A percentile compares a stretch with the other conserved stretches of the same genome.
Conservation (phyloP, 495 filamentous ascomycete genomes). For the Trichoderma orchidacearum region DNA sequence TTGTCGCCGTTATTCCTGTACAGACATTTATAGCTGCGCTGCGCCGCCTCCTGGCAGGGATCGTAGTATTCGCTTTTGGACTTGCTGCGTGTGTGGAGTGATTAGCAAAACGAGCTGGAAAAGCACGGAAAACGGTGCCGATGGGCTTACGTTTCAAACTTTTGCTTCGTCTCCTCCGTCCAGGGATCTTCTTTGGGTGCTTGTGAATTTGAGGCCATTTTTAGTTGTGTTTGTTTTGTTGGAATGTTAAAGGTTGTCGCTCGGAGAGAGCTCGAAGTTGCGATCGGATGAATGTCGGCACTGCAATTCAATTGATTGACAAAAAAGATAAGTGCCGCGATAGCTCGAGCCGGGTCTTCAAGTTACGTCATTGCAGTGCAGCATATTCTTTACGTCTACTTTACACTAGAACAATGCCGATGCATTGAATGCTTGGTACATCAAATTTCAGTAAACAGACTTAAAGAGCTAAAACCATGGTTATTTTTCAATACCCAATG, state of each 20-base stretch:
- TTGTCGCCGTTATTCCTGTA: slow-evolving; percentile 73
- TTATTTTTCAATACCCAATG: no score
- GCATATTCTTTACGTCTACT: no score
- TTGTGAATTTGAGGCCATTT: not conserved
- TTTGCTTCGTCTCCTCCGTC: slow-evolving; percentile 26
- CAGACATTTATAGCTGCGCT: slow-evolving; percentile 70
- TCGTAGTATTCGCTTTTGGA: slow-evolving; percentile 74
- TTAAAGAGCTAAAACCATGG: no score
- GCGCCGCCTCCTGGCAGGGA: slow-evolving; percentile 90
- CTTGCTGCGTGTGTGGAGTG: slow-evolving; percentile 44
- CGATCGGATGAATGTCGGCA: not conserved
- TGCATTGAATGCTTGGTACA: no score
- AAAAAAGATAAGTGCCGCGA: no score
- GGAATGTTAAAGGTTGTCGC: not conserved
- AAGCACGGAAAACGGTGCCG: not conserved
- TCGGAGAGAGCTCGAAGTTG: not conserved
- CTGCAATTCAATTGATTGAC: no score
- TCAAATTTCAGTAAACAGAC: no score
- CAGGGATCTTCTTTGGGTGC: slow-evolving; percentile 13
- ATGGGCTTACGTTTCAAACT: slow-evolving; percentile 26
- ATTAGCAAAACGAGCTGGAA: not conserved
- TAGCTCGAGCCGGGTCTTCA: no score
- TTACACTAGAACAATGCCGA: no score
- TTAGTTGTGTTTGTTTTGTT: not conserved
- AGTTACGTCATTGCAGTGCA: no score